phyloP scores from a whole-genome alignment of 2,329 filamentous ascomycete genomes.

The Penicillium palitans region DNA sequence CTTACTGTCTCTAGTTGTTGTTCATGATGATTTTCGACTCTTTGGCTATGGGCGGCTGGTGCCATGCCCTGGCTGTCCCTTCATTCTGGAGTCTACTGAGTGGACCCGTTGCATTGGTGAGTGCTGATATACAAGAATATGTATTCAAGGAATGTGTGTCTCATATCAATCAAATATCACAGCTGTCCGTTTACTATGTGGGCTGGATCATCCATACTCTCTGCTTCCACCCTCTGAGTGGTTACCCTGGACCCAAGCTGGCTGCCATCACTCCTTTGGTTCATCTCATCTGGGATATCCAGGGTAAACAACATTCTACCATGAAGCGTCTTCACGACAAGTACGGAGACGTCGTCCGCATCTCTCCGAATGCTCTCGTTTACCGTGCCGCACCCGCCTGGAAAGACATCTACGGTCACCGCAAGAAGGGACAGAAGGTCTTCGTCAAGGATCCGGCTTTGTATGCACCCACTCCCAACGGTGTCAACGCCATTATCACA shows the following conservation, averaged over 20 bases:
- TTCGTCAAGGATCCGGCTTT: conserved; percentile 30
- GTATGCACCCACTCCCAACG: conserved; percentile 23
- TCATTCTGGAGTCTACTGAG: conserved; percentile 2
- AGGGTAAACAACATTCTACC: conserved; percentile 18
- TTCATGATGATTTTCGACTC: conserved; percentile 1
- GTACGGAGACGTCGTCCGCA: conserved; percentile 40
- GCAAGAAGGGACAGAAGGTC: conserved; percentile 23
- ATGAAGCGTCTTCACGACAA: conserved; percentile 25
- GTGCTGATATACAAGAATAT: not conserved
- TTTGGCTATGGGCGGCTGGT: not conserved
- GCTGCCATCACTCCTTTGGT: conserved; percentile 29
- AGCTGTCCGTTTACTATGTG: conserved; percentile 8
- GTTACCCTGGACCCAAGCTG: conserved; percentile 36
- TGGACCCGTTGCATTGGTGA: conserved; percentile 8
- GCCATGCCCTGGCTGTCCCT: not conserved
- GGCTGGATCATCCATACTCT: conserved; percentile 27
- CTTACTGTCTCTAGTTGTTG: not conserved
- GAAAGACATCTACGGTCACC: conserved; percentile 41
- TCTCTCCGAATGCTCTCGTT: conserved; percentile 42
- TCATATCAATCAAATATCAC: not conserved
- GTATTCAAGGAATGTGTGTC: not conserved
- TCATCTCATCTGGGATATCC: conserved; percentile 21
- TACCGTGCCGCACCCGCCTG: conserved; percentile 34
- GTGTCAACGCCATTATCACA: conserved; percentile 29
- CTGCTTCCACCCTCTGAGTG: conserved; percentile 33